phyloP scores from a whole-genome alignment of 306 rosid genomes.

The Castanea crenata region DNA sequence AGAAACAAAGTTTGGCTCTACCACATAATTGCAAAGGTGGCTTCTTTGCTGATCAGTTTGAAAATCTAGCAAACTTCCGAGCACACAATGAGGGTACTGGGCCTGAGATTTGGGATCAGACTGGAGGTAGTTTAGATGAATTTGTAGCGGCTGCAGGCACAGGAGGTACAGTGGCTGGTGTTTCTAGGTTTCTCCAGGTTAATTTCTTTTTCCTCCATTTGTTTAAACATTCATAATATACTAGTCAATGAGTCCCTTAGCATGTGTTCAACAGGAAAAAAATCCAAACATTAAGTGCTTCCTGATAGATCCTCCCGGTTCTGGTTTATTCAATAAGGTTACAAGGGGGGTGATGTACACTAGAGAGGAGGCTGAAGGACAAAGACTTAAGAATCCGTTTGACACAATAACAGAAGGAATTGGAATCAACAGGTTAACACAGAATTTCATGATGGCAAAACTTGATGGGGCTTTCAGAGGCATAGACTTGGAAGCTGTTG shows the following conservation, averaged over 20 bases:
- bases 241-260: slow-evolving; percentile 13
- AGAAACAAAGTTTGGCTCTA: slow-evolving; percentile 24
- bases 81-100: slow-evolving; percentile 89
- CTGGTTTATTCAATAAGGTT: slow-evolving; percentile 85
- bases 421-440: slow-evolving; percentile 79
- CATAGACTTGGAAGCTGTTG: slow-evolving; percentile 49
- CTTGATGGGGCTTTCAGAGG: slow-evolving; percentile 86
- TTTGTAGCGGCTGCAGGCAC: slow-evolving; percentile 93
- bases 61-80: slow-evolving; percentile 81
- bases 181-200: slow-evolving; percentile 66
- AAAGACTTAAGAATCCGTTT: slow-evolving; percentile 83
- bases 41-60: slow-evolving; percentile 92
- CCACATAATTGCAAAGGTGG: slow-evolving; percentile 64
- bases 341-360: slow-evolving; percentile 93
- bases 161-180: slow-evolving; percentile 93
- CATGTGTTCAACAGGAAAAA: slow-evolving; percentile 57
- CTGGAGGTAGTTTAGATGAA: slow-evolving; percentile 62
- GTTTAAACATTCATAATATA: not conserved
- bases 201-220: not conserved
- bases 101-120: slow-evolving; percentile 94
- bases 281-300: slow-evolving; percentile 71
- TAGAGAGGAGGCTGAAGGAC: slow-evolving; percentile 85
- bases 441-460: slow-evolving; percentile 71
- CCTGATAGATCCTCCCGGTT: slow-evolving; percentile 95
- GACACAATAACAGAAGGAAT: slow-evolving; percentile 96